A percentile compares a stretch with the other conserved stretches of the same genome.
Conservation (phyloP, 1,284 basidiomycete species). For the Filobasidium uniguttulatum region DNA sequence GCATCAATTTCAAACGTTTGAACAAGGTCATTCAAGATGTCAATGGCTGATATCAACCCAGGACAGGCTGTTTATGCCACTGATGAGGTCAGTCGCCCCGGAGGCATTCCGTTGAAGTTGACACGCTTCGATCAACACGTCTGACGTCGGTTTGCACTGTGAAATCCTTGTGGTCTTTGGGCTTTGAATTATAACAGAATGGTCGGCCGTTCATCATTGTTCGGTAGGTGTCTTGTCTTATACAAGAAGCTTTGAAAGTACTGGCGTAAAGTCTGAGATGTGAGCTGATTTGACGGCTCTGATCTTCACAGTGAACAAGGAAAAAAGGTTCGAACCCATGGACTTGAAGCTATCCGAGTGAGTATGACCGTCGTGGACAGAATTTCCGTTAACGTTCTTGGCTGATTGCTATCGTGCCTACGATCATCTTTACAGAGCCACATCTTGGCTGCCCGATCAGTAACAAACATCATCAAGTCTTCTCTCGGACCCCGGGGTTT, state of each 20-base stretch:
- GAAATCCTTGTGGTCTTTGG: no score
- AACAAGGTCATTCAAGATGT: constrained; percentile 11
- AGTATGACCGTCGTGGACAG: constrained; percentile 17
- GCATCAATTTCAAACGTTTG: no score
- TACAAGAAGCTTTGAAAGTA: no score
- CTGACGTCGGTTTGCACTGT: no score
- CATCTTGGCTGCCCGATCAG: constrained; percentile 69
- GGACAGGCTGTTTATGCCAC: constrained; percentile 68
- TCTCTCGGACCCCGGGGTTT: constrained; percentile 90
- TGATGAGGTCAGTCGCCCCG: constrained; percentile 55
- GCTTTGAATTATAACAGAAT: constrained; percentile 45
- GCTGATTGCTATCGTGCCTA: not conserved
- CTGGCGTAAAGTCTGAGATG: not conserved
- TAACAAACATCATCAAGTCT: constrained; percentile 88
- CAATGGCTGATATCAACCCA: constrained; percentile 26
- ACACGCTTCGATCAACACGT: no score
- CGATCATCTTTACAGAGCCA: constrained; percentile 50
- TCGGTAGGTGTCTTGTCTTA: constrained; percentile 27
- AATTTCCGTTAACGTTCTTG: constrained; percentile 18
- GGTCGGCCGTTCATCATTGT: constrained; percentile 95
- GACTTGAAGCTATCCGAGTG: constrained; percentile 91
- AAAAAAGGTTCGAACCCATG: constrained; percentile 88
- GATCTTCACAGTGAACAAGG: constrained; percentile 58
- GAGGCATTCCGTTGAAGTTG: no score
- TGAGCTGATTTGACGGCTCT: constrained; percentile 8